These are phyloP conservation scores for Nyssa sinensis DNA, from an alignment of 148 eudicot genomes.

Conservation along the genomic window DNA sequence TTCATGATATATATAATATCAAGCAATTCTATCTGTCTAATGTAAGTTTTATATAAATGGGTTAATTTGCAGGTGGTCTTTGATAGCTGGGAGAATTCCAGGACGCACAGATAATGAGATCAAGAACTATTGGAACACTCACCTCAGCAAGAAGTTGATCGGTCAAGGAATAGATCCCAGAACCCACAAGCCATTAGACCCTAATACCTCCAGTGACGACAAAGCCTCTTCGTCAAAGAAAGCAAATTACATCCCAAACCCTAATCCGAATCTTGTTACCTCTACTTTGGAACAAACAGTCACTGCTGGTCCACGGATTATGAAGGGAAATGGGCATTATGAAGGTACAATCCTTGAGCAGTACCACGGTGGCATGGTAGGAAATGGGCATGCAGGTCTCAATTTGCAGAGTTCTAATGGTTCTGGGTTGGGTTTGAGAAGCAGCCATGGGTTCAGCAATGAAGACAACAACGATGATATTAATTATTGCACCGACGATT, in stretches of 20 bases:
- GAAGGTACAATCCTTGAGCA: background rate
- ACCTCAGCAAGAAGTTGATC: slow-evolving; percentile 61
- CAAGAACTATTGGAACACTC: slow-evolving; percentile 72
- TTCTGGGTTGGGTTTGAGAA: slow-evolving; percentile 6
- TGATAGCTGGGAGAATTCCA: slow-evolving; percentile 67
- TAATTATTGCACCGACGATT: slow-evolving; percentile 24
- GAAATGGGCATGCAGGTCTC: background rate
- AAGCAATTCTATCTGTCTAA: no score
- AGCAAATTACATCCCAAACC: slow-evolving; percentile 1
- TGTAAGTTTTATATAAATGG: no score
- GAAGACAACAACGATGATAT: slow-evolving; percentile 18
- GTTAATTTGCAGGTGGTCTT: slow-evolving; percentile 41
- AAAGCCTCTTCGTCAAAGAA: slow-evolving; percentile 22
- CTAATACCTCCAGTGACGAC: slow-evolving; percentile 5
- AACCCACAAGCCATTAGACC: slow-evolving; percentile 52
- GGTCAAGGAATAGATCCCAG: slow-evolving; percentile 69
- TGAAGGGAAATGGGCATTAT: no score
- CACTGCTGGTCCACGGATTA: background rate
- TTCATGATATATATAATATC: no score
- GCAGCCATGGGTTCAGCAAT: background rate
- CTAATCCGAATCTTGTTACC: background rate
- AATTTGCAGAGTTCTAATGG: slow-evolving; percentile 12
- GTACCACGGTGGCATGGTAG: background rate
- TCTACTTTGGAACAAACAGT: background rate
- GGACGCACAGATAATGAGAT: slow-evolving; percentile 71